These are phyloP conservation scores for Bathelium albidoporum DNA, from an alignment of 495 filamentous ascomycete genomes.

Conservation along the genomic window DNA sequence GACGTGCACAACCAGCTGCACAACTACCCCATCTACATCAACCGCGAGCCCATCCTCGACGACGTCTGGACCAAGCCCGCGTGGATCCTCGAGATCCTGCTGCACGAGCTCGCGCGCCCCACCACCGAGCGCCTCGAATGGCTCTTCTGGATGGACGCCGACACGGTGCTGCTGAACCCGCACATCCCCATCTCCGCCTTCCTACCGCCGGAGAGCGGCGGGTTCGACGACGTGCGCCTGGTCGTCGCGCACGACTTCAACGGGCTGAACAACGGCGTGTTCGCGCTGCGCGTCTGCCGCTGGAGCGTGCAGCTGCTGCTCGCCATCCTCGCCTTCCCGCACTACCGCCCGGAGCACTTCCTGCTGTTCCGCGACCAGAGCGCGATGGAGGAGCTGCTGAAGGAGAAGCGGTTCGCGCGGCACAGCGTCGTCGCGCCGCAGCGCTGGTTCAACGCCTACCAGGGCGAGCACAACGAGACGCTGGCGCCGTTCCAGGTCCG, in stretches of 20 bases:
- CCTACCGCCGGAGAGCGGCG: constrained; percentile 34
- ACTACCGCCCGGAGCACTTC: constrained; percentile 32
- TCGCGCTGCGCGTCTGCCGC: constrained; percentile 38
- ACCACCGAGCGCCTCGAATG: constrained; percentile 39
- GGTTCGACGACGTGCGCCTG: constrained; percentile 37
- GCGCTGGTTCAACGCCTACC: constrained; percentile 36
- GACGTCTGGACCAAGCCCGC: constrained; percentile 40
- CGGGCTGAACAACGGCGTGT: constrained; percentile 47
- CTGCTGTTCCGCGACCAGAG: constrained; percentile 33
- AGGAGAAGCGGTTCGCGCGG: constrained; percentile 24
- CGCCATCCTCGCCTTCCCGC: constrained; percentile 35
- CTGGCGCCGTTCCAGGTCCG: constrained; percentile 24
- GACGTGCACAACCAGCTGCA: constrained; percentile 26
- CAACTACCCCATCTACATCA: constrained; percentile 26
- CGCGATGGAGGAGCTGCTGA: constrained; percentile 26
- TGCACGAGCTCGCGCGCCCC: constrained; percentile 42
- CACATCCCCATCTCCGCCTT: constrained; percentile 43
- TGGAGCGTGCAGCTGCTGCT: constrained; percentile 43
- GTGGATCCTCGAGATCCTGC: constrained; percentile 38
- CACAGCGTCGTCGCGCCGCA: constrained; percentile 25
- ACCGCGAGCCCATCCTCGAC: constrained; percentile 23
- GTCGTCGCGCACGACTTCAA: constrained; percentile 43
- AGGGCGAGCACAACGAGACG: constrained; percentile 23
- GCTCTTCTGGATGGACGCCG: constrained; percentile 45
- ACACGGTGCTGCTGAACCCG: constrained; percentile 44